Conservation (phyloP, 331 rosid species). For the Quercus lobata region DNA sequence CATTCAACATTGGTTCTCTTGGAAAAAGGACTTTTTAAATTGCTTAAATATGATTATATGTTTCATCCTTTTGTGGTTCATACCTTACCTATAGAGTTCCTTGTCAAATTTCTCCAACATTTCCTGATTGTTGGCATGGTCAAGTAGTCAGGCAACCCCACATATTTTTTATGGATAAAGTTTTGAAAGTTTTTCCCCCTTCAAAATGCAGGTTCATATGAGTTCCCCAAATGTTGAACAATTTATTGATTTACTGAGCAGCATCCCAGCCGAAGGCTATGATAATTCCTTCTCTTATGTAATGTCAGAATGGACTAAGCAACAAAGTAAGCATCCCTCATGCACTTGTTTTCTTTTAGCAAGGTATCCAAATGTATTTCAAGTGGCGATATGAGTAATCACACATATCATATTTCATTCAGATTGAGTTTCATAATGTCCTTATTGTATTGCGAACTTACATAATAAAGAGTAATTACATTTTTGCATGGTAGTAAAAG, state of each 20-base stretch:
- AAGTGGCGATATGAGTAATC: background rate
- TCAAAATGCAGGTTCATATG: constrained; percentile 73
- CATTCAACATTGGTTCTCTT: background rate
- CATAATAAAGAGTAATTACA: background rate
- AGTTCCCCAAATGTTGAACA: constrained; percentile 86
- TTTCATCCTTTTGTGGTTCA: background rate
- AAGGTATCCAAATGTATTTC: background rate
- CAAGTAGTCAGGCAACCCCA: constrained; percentile 1
- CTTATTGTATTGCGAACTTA: background rate
- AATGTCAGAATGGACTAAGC: constrained; percentile 92
- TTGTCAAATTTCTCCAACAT: constrained; percentile 3
- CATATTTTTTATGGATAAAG: background rate
- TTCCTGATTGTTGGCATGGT: constrained; percentile 11
- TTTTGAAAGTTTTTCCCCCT: constrained; percentile 17
- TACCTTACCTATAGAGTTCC: background rate
- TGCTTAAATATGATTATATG: background rate
- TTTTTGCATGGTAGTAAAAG: background rate
- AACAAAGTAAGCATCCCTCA: constrained; percentile 62
- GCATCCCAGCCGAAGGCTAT: constrained; percentile 73
- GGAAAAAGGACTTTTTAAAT: background rate
- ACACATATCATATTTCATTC: background rate
- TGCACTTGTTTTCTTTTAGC: background rate
- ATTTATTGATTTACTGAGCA: constrained; percentile 72
- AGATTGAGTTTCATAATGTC: background rate
- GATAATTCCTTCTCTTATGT: constrained; percentile 69